phyloP scores from a whole-genome alignment of 2,329 filamentous ascomycete genomes.

The Leptographium lundbergii region DNA sequence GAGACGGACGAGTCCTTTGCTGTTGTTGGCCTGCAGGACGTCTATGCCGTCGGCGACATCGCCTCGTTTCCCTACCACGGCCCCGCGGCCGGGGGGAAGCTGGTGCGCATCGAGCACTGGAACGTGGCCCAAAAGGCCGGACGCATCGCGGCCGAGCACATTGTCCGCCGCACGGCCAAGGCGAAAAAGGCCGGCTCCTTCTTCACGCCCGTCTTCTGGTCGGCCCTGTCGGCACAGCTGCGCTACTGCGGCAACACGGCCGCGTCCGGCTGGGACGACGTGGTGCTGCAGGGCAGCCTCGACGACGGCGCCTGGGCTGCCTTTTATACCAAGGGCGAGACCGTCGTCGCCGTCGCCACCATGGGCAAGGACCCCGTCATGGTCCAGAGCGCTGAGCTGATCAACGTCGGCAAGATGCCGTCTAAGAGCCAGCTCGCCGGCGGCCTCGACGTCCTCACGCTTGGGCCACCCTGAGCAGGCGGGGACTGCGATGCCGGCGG shows the following conservation, averaged over 20 bases:
- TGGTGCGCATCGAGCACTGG: slow-evolving; percentile 91
- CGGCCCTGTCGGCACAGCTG: slow-evolving; percentile 75
- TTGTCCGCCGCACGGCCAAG: slow-evolving; percentile 35
- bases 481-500: too few relatives aligned
- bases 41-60: slow-evolving; percentile 91
- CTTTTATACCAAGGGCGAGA: slow-evolving; percentile 79
- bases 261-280: slow-evolving; percentile 61
- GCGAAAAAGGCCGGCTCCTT: slow-evolving; percentile 33
- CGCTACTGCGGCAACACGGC: slow-evolving; percentile 85
- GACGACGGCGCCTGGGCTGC: slow-evolving; percentile 73
- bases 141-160: slow-evolving; percentile 64
- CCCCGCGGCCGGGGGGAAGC: slow-evolving; percentile 62
- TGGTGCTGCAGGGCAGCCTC: slow-evolving; percentile 66
- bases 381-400: slow-evolving; percentile 70
- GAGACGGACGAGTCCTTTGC: slow-evolving; percentile 68
- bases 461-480: slow-evolving; percentile 20
- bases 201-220: slow-evolving; percentile 97
- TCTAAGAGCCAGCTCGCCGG: slow-evolving; percentile 62
- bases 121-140: slow-evolving; percentile 93
- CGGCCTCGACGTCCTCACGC: slow-evolving; percentile 39
- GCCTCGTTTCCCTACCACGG: slow-evolving; percentile 90
- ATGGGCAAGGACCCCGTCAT: slow-evolving; percentile 88
- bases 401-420: slow-evolving; percentile 73
- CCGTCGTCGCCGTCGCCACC: slow-evolving; percentile 76
- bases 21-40: slow-evolving; percentile 63